Evolutionary conservation across 2,329 filamentous ascomycete genomes (phyloP), one percentile per base, ranked within the genome.

Genomic region (Neonectria punicea): DNA sequence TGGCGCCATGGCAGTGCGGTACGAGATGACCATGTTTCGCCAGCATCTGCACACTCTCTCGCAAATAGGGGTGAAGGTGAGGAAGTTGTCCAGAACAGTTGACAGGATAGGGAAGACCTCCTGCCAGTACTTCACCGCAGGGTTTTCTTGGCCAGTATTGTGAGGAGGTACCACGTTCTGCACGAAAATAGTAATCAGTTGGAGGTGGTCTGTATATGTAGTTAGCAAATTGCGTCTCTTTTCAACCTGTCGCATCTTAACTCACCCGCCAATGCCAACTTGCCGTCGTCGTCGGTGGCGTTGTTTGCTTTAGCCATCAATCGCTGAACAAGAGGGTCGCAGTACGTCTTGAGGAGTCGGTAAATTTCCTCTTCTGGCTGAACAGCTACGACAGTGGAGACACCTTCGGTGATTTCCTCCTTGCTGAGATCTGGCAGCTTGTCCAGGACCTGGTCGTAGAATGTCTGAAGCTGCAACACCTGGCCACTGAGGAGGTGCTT

Each of bases 21-120:
- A 98, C 0, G 94, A 97, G 64, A 98, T 93, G 43, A 99, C 89
- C 93, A 98, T 98, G 78, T 95, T 92, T 68, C 97, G 89, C 94
- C 95, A 99, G 84, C 93, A 98, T 67, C 95, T 89, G 80, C 95
- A 98, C 28, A 99, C 89, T 46, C 95, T 88, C 83, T 99, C 96
- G 70, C 97, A 92, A 64, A 99, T 97, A 4, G 96, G 95, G 14
- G 90, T 86, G 72, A 94, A 98, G 72, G 87, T 84, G 67, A 94
- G 88, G 77, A 98, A 99, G 76, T 91, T 95, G 74, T 97, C 92
- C 60, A 97, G 86, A 65, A 99, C 92, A 8, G 92, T 93, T 9
- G 93, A 90, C 64, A 98, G 85, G 43, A 98, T 89, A 0, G 93
- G 93, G 78, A 98, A 93, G 20, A 98, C 92, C 77, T 98, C 94